Base-by-base conservation (phyloP, 169 alveolate species). In the Plasmodium cynomolgi region DNA sequence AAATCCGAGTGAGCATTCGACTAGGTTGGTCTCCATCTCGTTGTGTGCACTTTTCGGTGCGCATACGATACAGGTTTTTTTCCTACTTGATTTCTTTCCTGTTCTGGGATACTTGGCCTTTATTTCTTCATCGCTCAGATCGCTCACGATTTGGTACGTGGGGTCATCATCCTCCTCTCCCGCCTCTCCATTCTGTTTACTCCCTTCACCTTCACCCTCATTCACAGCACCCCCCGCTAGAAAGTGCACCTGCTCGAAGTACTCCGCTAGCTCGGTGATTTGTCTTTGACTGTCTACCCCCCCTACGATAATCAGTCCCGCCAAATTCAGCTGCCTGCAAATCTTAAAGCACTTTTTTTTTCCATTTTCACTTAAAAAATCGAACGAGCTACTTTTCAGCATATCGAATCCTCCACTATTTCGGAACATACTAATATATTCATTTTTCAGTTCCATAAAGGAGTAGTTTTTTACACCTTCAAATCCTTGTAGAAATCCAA, bases 11-110 rank as follows among this genome's bases (percentile, higher is more conserved):
- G 99, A 97, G 34, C 98, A 98, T 84, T 98, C 99, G 39, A 98
- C 96, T 95, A 96, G 97, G 50, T 97, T 97, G 84, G 97, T 97
- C 94, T 97, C 98, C 91, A 99, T 92, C 95, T 99, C 99, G 26
- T 99, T 99, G 91, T 98, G 99, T 58, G 98, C 98, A 6, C 99
- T 98, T 96, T 98, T 99, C 2, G 99, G 99, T 37, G 98, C 98
- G 7, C 99, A 99, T 37, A 98, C 96, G 9, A 99, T 98, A 86
- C 91, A 77, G 72, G 97, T 92, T 77, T 95, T 84, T 77, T 94
- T 83, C 56, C 95, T 80, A 7, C 92, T 73, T 62, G 83, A 77
- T 31, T 96, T 96, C 41, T 79, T 86, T n/a, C 29, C 79, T 74
- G 39, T 50, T 86, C 47, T 31, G 0, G 93, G 93, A 34, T 47